A percentile compares a stretch with the other conserved stretches of the same genome.
Evolutionary conservation across 305 asterid species (phyloP).

Genomic region (Fraxinus paxiana): DNA sequence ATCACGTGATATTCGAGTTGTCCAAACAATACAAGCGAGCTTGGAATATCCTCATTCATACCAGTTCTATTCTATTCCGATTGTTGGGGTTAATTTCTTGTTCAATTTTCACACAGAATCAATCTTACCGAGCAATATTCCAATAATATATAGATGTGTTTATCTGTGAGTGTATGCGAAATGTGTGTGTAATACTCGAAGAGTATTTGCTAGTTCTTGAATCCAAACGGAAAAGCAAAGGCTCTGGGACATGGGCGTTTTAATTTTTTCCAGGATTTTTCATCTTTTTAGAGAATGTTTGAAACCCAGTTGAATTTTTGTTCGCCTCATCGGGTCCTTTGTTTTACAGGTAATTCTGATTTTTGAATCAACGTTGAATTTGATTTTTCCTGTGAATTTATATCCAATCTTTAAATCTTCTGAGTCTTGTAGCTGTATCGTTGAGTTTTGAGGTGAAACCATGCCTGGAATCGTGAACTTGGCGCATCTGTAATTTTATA

Average conservation of each 20-base stretch:
- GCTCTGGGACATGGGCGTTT: not conserved
- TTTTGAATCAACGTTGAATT: conserved; percentile 10
- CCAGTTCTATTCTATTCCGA: conserved; percentile 27
- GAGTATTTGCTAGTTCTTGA: conserved; percentile 17
- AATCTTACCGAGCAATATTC: not conserved
- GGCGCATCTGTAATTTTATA: not conserved
- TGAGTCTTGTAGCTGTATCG: conserved; percentile 5
- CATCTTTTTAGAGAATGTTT: not conserved
- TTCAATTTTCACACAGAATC: conserved; percentile 23
- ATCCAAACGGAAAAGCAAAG: not conserved
- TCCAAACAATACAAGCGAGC: conserved; percentile 13
- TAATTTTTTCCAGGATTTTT: not conserved
- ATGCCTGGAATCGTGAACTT: not conserved
- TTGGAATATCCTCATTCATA: conserved; percentile 28
- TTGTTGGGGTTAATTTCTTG: conserved; percentile 21
- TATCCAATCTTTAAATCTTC: conserved; percentile 9
- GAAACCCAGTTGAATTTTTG: conserved; percentile 21
- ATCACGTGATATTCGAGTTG: conserved; percentile 15
- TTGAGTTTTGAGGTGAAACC: conserved; percentile 9
- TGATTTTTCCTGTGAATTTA: conserved; percentile 3
- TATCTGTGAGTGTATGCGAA: not conserved
- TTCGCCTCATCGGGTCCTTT: conserved; percentile 22
- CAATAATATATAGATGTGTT: not conserved
- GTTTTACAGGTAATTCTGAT: conserved; percentile 25
- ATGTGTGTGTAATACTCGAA: conserved; percentile 1